Percentiles rank a stretch among this genome's conserved stretches.
Evolutionary conservation across 2,329 filamentous ascomycete genomes (phyloP).

Genomic region (Zalaria obscura): DNA sequence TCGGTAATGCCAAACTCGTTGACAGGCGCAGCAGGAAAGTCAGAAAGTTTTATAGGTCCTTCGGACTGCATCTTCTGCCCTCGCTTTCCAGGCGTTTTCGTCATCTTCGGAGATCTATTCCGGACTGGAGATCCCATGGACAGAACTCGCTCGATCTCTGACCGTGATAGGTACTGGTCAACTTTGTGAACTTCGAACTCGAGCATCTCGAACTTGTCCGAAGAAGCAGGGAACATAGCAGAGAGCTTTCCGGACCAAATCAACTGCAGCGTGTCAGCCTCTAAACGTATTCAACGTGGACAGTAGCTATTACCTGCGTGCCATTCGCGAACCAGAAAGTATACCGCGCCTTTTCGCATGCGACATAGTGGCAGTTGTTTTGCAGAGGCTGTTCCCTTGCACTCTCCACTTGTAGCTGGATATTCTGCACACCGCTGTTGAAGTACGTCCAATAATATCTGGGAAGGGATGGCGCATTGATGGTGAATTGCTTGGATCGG

Average conservation of each 20-base stretch:
- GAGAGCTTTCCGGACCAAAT: slow-evolving; percentile 64
- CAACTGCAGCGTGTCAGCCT: slow-evolving; percentile 37
- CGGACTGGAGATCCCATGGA: slow-evolving; percentile 35
- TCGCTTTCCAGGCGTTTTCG: slow-evolving; percentile 38
- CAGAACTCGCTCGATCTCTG: slow-evolving; percentile 34
- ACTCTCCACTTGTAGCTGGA: slow-evolving; percentile 74
- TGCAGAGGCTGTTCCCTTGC: slow-evolving; percentile 42
- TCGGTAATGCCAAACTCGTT: slow-evolving; percentile 41
- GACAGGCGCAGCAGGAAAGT: slow-evolving; percentile 30
- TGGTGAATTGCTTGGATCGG: slow-evolving; percentile 7
- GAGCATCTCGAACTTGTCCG: slow-evolving; percentile 67
- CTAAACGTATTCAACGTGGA: not conserved
- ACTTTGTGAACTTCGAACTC: slow-evolving; percentile 66
- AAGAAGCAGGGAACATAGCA: slow-evolving; percentile 60
- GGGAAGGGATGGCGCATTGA: slow-evolving; percentile 47
- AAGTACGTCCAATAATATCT: slow-evolving; percentile 87
- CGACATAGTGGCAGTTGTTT: slow-evolving; percentile 57
- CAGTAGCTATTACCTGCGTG: slow-evolving; percentile 51
- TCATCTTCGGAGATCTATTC: slow-evolving; percentile 36
- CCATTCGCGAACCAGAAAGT: slow-evolving; percentile 82
- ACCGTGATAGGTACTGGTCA: slow-evolving; percentile 71
- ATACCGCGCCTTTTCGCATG: slow-evolving; percentile 62
- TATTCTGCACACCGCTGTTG: slow-evolving; percentile 68
- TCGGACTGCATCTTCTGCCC: slow-evolving; percentile 27
- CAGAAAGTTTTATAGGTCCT: slow-evolving; percentile 28